Percentiles rank a stretch among this genome's conserved stretches.
Conservation (phyloP, 768 basidiomycete genomes). For the Agaricus blazei region DNA sequence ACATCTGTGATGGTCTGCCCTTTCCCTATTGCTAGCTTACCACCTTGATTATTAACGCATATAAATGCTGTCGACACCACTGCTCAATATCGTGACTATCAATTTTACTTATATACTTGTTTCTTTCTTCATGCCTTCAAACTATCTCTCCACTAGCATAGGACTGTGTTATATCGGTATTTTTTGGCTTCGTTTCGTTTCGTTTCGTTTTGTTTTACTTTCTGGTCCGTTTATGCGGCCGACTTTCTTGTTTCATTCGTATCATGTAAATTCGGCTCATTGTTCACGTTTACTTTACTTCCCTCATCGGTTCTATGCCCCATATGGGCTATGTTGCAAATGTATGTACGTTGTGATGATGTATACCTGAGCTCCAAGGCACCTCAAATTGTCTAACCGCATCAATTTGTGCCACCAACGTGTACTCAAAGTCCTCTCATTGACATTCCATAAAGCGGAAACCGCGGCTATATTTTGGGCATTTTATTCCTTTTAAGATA, state of each 20-base stretch:
- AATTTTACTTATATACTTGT: not conserved
- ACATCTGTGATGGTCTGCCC: constrained; percentile 13
- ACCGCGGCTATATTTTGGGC: too few species aligned
- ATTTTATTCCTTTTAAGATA: too few species aligned
- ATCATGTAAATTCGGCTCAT: not conserved
- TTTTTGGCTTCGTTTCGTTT: constrained; percentile 2
- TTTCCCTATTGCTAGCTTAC: not conserved
- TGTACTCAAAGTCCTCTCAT: too few species aligned
- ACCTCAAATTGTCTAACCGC: too few species aligned
- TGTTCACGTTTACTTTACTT: not conserved
- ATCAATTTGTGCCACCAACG: too few species aligned
- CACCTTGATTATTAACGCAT: not conserved
- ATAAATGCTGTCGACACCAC: not conserved
- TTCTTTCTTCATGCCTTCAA: constrained; percentile 4
- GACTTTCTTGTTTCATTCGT: constrained; percentile 3
- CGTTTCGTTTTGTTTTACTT: constrained; percentile 1
- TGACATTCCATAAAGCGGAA: too few species aligned
- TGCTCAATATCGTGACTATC: not conserved
- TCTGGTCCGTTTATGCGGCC: not conserved
- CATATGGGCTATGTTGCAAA: not conserved
- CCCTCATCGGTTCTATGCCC: not conserved
- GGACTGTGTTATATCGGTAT: constrained; percentile 1
- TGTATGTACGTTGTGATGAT: not conserved
- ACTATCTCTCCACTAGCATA: not conserved
- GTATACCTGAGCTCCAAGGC: not conserved